These are phyloP conservation scores for Metschnikowia peoriensis DNA, from an alignment of 805 yeast genomes.

Conservation along the genomic window DNA sequence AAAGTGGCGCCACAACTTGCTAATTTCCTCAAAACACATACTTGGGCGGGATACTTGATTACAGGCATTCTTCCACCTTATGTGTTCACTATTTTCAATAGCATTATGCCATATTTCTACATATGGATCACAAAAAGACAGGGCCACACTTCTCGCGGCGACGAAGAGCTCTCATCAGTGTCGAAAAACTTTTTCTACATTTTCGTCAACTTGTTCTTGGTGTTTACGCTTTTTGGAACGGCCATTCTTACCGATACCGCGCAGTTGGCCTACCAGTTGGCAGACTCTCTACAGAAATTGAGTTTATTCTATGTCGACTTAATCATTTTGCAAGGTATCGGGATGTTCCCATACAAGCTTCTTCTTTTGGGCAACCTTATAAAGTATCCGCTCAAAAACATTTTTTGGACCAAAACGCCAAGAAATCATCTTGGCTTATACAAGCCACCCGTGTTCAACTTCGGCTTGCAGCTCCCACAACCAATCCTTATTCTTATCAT, in stretches of 20 bases:
- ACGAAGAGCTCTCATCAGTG: constrained; percentile 85
- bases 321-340: constrained; percentile 75
- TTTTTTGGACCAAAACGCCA: constrained; percentile 75
- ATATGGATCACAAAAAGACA: constrained; percentile 80
- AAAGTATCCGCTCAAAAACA: constrained; percentile 55
- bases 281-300: constrained; percentile 73
- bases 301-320: constrained; percentile 90
- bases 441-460: constrained; percentile 88
- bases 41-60: constrained; percentile 74
- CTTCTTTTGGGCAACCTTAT: constrained; percentile 75
- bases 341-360: constrained; percentile 87
- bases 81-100: constrained; percentile 80
- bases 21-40: constrained; percentile 55
- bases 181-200: constrained; percentile 93
- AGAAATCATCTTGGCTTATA: constrained; percentile 73
- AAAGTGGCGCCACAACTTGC: constrained; percentile 85
- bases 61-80: constrained; percentile 91
- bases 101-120: constrained; percentile 80
- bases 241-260: constrained; percentile 89
- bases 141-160: constrained; percentile 89
- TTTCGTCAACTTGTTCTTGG: constrained; percentile 89
- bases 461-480: constrained; percentile 88
- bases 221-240: constrained; percentile 92
- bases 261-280: constrained; percentile 81
- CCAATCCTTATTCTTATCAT: constrained; percentile 84